These are phyloP conservation scores for Hypoxylon lienhwacheense DNA, from an alignment of 495 filamentous ascomycete genomes.

Conservation along the genomic window DNA sequence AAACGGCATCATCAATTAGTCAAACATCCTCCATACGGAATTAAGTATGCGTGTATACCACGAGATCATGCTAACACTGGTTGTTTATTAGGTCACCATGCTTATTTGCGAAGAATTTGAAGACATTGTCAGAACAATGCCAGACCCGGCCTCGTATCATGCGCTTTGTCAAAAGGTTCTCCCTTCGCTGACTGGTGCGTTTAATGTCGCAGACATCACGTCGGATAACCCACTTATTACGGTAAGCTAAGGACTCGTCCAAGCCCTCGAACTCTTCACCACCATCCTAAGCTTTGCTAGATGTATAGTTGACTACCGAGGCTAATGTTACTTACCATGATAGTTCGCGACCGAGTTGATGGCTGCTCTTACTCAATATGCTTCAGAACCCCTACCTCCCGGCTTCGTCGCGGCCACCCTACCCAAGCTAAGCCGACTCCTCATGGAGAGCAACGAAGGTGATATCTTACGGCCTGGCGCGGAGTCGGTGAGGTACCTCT, in stretches of 20 bases:
- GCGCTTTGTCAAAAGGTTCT: constrained; percentile 85
- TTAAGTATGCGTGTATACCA: background rate
- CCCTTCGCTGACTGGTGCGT: constrained; percentile 81
- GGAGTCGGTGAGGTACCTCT: constrained; percentile 80
- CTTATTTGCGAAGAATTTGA: constrained; percentile 89
- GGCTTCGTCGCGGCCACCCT: constrained; percentile 84
- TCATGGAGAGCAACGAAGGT: constrained; percentile 77
- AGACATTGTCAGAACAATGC: constrained; percentile 71
- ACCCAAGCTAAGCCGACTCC: constrained; percentile 80
- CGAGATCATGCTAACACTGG: constrained; percentile 10
- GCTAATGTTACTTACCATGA: constrained; percentile 21
- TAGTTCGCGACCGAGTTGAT: constrained; percentile 83
- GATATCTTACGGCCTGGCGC: constrained; percentile 88
- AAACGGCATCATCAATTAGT: background rate
- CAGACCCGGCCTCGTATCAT: constrained; percentile 66
- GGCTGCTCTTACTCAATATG: constrained; percentile 76
- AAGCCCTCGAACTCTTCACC: background rate
- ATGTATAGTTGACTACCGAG: background rate
- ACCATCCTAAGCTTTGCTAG: background rate
- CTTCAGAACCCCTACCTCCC: constrained; percentile 76
- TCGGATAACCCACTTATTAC: constrained; percentile 79
- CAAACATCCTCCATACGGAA: background rate
- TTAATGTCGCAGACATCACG: constrained; percentile 83
- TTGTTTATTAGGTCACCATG: constrained; percentile 35
- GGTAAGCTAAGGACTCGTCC: constrained; percentile 41